These are phyloP conservation scores for Cytospora piceicola DNA, from an alignment of 2,329 filamentous ascomycete species.

Conservation along the genomic window DNA sequence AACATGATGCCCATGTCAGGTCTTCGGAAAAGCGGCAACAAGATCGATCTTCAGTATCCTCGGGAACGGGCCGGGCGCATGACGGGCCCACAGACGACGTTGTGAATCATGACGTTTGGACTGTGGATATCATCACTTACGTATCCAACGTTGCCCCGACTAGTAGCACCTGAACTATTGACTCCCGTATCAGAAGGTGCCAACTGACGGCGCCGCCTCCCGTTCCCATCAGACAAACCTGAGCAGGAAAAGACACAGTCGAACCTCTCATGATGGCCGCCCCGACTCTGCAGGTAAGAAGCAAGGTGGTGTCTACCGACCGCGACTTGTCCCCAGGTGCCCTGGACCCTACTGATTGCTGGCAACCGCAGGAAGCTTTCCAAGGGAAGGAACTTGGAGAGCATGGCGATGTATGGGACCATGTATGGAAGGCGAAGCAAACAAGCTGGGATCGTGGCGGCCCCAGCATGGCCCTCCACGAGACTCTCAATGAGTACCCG, in stretches of 20 bases:
- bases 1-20: neutral
- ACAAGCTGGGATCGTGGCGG: constrained; percentile 62
- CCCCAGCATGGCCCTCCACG: constrained; percentile 57
- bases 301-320: neutral
- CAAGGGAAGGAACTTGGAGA: constrained; percentile 20
- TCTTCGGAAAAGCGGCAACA: no score
- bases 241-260: neutral
- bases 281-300: neutral
- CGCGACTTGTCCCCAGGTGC: no score
- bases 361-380: constrained; percentile 9
- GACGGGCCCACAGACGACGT: no score
- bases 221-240: no score
- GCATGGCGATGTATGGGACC: constrained; percentile 50
- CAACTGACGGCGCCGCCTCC: no score
- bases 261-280: neutral
- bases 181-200: no score
- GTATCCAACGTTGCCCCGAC: no score
- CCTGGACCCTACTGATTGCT: neutral
- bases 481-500: constrained; percentile 51
- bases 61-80: no score
- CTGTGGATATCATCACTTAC: no score
- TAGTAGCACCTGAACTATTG: no score
- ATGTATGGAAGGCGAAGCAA: constrained; percentile 49
- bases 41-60: no score
- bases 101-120: no score